These are phyloP conservation scores for Metschnikowia corniflorae DNA, from an alignment of 805 yeast species.

Conservation along the genomic window DNA sequence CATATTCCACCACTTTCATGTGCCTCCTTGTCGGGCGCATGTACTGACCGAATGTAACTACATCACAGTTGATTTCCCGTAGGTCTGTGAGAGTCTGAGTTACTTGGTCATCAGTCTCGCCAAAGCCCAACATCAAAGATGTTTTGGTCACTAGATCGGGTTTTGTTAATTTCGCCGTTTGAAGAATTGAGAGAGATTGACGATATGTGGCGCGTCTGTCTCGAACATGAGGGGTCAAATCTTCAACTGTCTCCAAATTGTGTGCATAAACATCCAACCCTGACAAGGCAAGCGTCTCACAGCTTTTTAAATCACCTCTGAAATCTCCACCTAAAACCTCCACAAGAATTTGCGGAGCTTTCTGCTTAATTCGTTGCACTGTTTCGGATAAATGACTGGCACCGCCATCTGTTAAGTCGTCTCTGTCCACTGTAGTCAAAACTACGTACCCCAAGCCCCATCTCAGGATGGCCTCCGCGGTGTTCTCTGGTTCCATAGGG, in stretches of 20 bases:
- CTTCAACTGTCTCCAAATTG: conserved; percentile 95
- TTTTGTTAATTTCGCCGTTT: conserved; percentile 73
- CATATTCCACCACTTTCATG: conserved; percentile 95
- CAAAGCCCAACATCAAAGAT: conserved; percentile 93
- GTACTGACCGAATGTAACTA: conserved; percentile 97
- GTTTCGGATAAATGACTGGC: conserved; percentile 88
- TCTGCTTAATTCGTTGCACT: conserved; percentile 74
- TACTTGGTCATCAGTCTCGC: conserved; percentile 91
- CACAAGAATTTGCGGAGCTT: conserved; percentile 87
- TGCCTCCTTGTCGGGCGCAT: conserved; percentile 99
- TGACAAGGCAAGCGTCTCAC: conserved; percentile 70
- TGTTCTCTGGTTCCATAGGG: conserved; percentile 95
- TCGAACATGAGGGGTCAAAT: conserved; percentile 87
- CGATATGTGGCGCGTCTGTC: conserved; percentile 95
- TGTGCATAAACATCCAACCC: conserved; percentile 97
- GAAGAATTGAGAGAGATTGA: conserved; percentile 76
- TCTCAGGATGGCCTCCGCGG: conserved; percentile 93
- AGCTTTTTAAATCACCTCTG: conserved; percentile 83
- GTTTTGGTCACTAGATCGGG: conserved; percentile 85
- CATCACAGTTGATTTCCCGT: conserved; percentile 77
- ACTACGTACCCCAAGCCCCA: conserved; percentile 99
- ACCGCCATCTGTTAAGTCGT: conserved; percentile 91
- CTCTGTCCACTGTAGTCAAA: conserved; percentile 95
- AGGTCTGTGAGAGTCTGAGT: conserved; percentile 71
- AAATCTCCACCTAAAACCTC: conserved; percentile 96